These are phyloP conservation scores for Mucor circinelloides DNA, from an alignment of 371 early-diverging fungal genomes.

Conservation along the genomic window DNA sequence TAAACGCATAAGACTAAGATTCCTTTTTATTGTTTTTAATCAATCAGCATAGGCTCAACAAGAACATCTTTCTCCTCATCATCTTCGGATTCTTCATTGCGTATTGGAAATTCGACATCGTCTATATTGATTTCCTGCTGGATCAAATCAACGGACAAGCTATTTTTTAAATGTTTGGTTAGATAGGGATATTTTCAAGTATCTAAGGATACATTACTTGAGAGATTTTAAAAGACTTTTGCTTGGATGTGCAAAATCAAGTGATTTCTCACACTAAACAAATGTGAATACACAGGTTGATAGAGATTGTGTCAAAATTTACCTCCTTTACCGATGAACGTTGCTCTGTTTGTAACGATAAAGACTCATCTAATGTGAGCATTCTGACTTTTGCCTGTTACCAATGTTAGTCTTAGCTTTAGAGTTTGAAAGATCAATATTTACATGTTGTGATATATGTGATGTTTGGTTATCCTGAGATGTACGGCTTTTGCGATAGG, in stretches of 20 bases:
- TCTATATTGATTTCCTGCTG: conserved; percentile 9
- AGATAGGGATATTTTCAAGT: neutral
- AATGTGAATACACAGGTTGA: neutral
- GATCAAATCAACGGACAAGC: conserved; percentile 9
- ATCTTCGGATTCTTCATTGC: conserved; percentile 10
- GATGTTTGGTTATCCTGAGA: neutral
- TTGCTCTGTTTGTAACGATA: conserved; percentile 21
- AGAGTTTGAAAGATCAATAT: too few relatives aligned
- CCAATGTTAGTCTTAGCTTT: neutral
- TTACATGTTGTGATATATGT: neutral
- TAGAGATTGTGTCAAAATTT: neutral
- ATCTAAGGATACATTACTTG: conserved; percentile 9
- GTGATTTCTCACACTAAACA: conserved; percentile 4
- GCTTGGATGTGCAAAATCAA: conserved; percentile 1
- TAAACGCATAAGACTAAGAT: neutral
- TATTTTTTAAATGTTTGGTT: conserved; percentile 4
- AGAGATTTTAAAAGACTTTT: conserved; percentile 7
- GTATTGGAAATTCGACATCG: conserved; percentile 6
- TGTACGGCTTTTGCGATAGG: neutral
- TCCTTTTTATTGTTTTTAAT: neutral
- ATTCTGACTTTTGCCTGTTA: conserved; percentile 24
- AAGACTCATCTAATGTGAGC: conserved; percentile 23
- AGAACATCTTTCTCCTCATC: neutral
- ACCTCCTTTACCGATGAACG: conserved; percentile 13
- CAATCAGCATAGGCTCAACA: conserved; percentile 7